phyloP scores from a whole-genome alignment of 1,284 basidiomycete species.

The Boletus calvinii region DNA sequence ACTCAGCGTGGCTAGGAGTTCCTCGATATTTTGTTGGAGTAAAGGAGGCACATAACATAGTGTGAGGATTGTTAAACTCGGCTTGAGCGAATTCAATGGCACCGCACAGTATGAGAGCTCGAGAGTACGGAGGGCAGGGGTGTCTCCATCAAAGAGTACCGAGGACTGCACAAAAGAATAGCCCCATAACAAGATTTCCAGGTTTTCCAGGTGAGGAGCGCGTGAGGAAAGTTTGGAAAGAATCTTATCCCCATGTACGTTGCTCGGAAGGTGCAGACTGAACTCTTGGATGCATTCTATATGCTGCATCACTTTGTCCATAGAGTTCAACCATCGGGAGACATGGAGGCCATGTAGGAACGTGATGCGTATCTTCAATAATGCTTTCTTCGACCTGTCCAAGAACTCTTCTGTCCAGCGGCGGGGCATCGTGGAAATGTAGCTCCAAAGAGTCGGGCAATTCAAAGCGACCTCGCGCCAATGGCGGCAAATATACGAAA shows the following conservation, averaged over 20 bases:
- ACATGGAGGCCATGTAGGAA: fast-evolving
- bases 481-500: conserved; percentile 28
- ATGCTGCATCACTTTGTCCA: conserved; percentile 19
- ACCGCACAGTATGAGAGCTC: conserved; percentile 21
- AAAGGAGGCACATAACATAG: conserved; percentile 13
- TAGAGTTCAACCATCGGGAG: background rate
- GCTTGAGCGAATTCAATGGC: conserved; percentile 13
- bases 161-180: background rate
- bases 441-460: background rate
- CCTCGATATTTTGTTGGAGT: conserved; percentile 15
- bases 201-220: conserved; percentile 7
- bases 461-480: conserved; percentile 26
- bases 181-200: background rate
- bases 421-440: conserved; percentile 18
- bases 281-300: conserved; percentile 23
- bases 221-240: background rate
- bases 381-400: conserved; percentile 31
- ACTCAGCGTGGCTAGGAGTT: conserved; percentile 25
- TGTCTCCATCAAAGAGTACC: conserved; percentile 10
- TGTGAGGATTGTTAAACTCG: conserved; percentile 29
- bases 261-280: background rate
- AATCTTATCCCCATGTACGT: too few relatives aligned
- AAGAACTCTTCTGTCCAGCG: conserved; percentile 35
- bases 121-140: conserved; percentile 29
- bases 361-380: conserved; percentile 22